Conservation (phyloP, 306 rosid species). For the Quercus bicolor region DNA sequence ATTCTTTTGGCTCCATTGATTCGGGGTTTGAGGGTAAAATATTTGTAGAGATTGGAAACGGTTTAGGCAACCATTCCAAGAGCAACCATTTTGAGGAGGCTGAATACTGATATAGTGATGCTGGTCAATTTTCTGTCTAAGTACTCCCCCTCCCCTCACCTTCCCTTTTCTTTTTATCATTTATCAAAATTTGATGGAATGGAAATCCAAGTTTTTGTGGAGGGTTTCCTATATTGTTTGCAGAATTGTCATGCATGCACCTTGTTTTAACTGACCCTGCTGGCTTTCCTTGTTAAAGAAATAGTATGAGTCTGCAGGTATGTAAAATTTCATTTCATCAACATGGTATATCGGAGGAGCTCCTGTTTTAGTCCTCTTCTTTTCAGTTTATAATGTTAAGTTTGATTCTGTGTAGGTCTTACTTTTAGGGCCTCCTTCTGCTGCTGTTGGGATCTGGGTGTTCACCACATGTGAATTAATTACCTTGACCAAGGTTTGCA, state of each 20-base stretch:
- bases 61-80: slow-evolving; percentile 51
- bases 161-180: slow-evolving; percentile 12
- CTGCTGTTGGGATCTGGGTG: not conserved
- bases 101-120: slow-evolving; percentile 40
- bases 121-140: slow-evolving; percentile 27
- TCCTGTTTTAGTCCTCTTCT: not conserved
- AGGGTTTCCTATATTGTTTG: slow-evolving; percentile 14
- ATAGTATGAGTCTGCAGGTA: slow-evolving; percentile 22
- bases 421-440: slow-evolving; percentile 5
- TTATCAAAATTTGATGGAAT: slow-evolving; percentile 36
- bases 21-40: slow-evolving; percentile 37
- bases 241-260: not conserved
- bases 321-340: slow-evolving; percentile 4
- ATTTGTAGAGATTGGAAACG: slow-evolving; percentile 32
- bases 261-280: slow-evolving; percentile 10
- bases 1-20: slow-evolving; percentile 52
- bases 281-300: slow-evolving; percentile 14
- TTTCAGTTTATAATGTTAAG: slow-evolving; percentile 3
- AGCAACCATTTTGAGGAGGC: slow-evolving; percentile 53
- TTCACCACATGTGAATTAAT: slow-evolving; percentile 6
- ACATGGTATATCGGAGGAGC: slow-evolving; percentile 7
- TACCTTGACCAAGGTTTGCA: slow-evolving; percentile 8
- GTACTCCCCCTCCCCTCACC: slow-evolving; percentile 1
- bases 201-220: slow-evolving; percentile 30
- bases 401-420: slow-evolving; percentile 21